Base-by-base conservation (phyloP, 192 early-diverging fungal genomes). In the Coemansia sp. region DNA sequence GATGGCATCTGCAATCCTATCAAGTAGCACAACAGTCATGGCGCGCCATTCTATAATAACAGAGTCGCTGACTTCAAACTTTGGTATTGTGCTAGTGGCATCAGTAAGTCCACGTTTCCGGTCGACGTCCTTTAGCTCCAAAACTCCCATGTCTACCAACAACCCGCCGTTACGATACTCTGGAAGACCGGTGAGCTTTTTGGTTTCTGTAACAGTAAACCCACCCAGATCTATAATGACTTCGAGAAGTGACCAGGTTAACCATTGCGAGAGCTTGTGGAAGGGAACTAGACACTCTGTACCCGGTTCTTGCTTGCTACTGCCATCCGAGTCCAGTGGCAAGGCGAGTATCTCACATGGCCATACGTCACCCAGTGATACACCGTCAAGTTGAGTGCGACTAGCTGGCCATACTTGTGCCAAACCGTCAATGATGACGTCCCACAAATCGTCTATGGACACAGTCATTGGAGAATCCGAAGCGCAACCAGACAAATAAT, bases 241-340 rank as follows among this genome's bases (percentile, higher is more conserved):
- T 51, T 96, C 95, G 76, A 95, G 85, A 39, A 96, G 83, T 3
- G 93, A 95, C 80, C 95, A 96, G 1, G 93, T 92, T 42, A 97
- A 88, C 95, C 95, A 97, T 72, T 97, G 95, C 6, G 94, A 93
- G 52, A 97, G 85, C 65, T 97, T 97, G 78, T 97, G 93, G 78
- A 96, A 94, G 17, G 90, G 81, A 20, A 94, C 89, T 36, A 92
- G 76, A 24, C 39, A 46, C 17, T 46, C 77, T 66, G 23, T 86
- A 79, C 27, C 54, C 54, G 22, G 19, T 66, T 17, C 64, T 30
- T 14, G 5, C 52, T 50, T 73, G 72, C 17, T 19, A 55, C 42
- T 54, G 33, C 25, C 24, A 25, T 66, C 55, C 2, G 67, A 67
- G 11, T 64, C 66, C 20, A 54, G n/a, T 8, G 56, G 8, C 3